Evolutionary conservation across 495 filamentous ascomycete species (phyloP).

Genomic region (Penicillium atrosanguineum): DNA sequence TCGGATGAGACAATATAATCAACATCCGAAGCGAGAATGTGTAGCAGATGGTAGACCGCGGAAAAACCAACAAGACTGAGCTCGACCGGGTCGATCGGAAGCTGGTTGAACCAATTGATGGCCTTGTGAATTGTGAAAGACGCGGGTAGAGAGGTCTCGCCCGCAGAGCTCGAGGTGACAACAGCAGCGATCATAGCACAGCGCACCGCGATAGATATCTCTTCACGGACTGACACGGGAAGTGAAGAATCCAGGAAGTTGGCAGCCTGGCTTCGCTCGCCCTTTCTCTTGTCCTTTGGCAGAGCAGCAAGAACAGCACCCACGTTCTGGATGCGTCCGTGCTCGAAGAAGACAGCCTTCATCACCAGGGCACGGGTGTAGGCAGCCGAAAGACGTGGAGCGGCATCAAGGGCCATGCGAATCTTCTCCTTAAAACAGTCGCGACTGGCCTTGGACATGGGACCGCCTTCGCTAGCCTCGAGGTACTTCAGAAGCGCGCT

Average conservation of each 20-base stretch:
- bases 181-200: conserved; percentile 80
- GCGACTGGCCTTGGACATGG: conserved; percentile 37
- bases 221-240: conserved; percentile 52
- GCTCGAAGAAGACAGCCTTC: conserved; percentile 46
- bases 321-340: conserved; percentile 45
- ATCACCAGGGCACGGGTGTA: conserved; percentile 78
- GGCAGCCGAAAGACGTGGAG: conserved; percentile 74
- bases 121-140: conserved; percentile 44
- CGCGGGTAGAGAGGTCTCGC: conserved; percentile 33
- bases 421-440: conserved; percentile 56
- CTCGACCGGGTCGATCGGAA: conserved; percentile 46
- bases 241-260: conserved; percentile 50
- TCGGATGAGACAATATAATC: conserved; percentile 44
- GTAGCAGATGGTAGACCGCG: conserved; percentile 70
- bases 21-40: conserved; percentile 51
- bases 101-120: conserved; percentile 43
- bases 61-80: conserved; percentile 76
- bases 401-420: conserved; percentile 65
- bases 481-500: conserved; percentile 62
- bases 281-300: conserved; percentile 41
- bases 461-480: conserved; percentile 44
- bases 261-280: conserved; percentile 24
- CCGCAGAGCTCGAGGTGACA: conserved; percentile 41
- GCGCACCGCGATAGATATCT: conserved; percentile 68
- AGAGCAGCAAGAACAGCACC: conserved; percentile 49